Base-by-base conservation (phyloP, 2,329 filamentous ascomycete species). In the Penicillium sp. region DNA sequence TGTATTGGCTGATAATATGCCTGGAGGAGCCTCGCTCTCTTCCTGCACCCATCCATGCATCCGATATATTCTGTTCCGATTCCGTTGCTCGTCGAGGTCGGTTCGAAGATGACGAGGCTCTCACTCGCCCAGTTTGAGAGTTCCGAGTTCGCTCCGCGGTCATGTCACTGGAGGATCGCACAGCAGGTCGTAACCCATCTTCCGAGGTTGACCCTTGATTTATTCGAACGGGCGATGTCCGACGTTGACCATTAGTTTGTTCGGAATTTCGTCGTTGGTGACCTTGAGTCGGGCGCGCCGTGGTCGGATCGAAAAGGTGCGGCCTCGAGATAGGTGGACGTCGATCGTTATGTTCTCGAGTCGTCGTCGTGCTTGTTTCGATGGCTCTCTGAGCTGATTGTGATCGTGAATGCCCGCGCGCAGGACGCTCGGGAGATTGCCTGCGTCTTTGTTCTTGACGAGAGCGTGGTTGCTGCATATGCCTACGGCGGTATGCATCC, bases 401-500 rank as follows among this genome's bases (percentile, higher is more conserved):
- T 9, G 69, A 70, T 33, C 64, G 60, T 8, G 57, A 50, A n/a
- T 63, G 67, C 33, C 60, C 46, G 40, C 62, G 67, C 20, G 65
- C 39, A 51, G 69, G 53, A 9, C 66, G 47, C 49, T 68, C 64
- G 18, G 70, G 62, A 22, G 66, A 63, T 25, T 66, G 66, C 27
- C 58, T 52, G 65, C 66, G 20, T 67, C 71, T 56, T 66, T 73
- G 58, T 65, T 66, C 60, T 74, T 63, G 65, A 41, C 63, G 62
- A 27, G 63, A 61, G 25, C 57, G 50, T 53, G 70, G 61, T 80
- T 81, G 65, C 40, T 67, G 63, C 53, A 67, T 67, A 65, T 95
- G 90, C 27, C 90, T 81, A 55, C 89, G 81, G 51, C 89, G 79
- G 65, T 95, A 96, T 2, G 90, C 90, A 64, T 95, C 89, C 2